Evolutionary conservation across 768 basidiomycete species (phyloP).

Genomic region (Leucocoprinus leucothites): DNA sequence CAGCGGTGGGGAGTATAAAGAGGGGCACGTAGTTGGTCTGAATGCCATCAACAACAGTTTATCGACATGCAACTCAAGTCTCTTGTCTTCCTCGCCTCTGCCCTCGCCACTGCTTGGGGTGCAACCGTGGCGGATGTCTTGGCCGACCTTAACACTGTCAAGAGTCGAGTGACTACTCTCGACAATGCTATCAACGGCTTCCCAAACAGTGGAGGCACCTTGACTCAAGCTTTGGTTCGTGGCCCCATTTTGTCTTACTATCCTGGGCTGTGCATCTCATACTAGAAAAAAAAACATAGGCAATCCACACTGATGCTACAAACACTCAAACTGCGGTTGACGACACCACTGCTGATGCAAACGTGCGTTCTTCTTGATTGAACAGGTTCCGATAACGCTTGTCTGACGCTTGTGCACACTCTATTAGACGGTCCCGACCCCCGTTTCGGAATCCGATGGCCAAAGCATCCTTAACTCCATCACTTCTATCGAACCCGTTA

Average conservation of each 20-base stretch:
- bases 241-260: background rate
- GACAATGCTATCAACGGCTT: conserved; percentile 27
- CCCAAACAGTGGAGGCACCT: conserved; percentile 21
- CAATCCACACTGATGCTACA: conserved; percentile 23
- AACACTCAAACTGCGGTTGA: conserved; percentile 20
- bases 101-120: conserved; percentile 19
- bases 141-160: conserved; percentile 26
- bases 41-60: background rate
- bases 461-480: conserved; percentile 20
- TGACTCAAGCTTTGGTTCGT: conserved; percentile 25
- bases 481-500: conserved; percentile 13
- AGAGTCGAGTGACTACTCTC: conserved; percentile 24
- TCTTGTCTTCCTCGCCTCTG: conserved; percentile 25
- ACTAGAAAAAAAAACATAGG: conserved; percentile 10
- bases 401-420: background rate
- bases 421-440: conserved; percentile 12
- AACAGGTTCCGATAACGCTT: background rate
- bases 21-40: background rate
- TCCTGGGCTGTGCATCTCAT: background rate
- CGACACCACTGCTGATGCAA: conserved; percentile 24
- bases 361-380: conserved; percentile 13
- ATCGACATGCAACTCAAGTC: conserved; percentile 25
- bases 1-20: too few species aligned
- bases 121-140: conserved; percentile 26
- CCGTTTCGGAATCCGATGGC: conserved; percentile 22